Base-by-base conservation (phyloP, 345 rosid genomes). In the Limnanthes douglasii region DNA sequence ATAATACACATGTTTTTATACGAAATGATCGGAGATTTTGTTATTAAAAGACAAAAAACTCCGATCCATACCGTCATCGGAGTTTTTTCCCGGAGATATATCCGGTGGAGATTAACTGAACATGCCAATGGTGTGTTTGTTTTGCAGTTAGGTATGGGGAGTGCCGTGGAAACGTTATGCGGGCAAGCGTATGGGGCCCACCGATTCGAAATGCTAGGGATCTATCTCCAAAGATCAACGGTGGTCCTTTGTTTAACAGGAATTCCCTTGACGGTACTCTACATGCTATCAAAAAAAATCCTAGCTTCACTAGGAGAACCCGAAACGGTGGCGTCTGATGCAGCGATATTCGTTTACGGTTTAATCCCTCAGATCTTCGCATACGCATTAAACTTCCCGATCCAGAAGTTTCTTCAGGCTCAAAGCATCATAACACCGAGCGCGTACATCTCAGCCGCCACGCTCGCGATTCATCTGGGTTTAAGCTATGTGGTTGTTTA, bases 91-190 rank as follows among this genome's bases (percentile, higher is more conserved):
- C 1, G 13, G 4, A 10, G 8, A 30, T 6, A 30, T 30, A 15
- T 4, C 4, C 10, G 10, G 10, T 26, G 30, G 8, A 26, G 8
- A 6, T 26, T 2, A 8, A 31, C 15, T n/a, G 1, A 9, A 25
- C 5, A 41, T 10, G 12, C 3, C 29, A 23, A 41, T 19, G 31
- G 3, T 17, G 3, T 20, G 8, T 42, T 15, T 18, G 11, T 10
- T 24, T 34, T 42, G 39, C 48, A 76, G 81, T 43, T 77, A 5
- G 88, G 88, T 5, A 70, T 78, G 96, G 96, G 96, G 30, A 86
- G 96, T 31, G 96, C 96, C 0, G 94, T 78, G n/a, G 94, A 81
- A 43, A 86, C 96, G 0, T 61, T 86, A 3, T 81, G 96, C n/a
- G 94, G 94, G 6, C 96, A 86, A 65, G 94, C 94, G 0, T 72